These are phyloP conservation scores for Cordyceps tenuipes DNA, from an alignment of 2,329 filamentous ascomycete genomes.

Conservation along the genomic window DNA sequence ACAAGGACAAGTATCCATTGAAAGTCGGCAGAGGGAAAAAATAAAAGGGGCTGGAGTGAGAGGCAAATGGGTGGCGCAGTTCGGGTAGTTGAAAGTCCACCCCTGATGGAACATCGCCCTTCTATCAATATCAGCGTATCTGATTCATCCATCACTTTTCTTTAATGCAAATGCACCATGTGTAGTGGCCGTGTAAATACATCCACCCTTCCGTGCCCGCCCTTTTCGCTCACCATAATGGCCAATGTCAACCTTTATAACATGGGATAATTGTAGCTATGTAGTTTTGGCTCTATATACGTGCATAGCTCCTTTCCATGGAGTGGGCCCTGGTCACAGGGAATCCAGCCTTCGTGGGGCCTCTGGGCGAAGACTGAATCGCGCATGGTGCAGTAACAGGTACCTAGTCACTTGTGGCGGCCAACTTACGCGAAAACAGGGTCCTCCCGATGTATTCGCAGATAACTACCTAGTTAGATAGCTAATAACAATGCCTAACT, in stretches of 20 bases:
- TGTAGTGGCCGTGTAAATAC: no score
- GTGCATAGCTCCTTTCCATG: background rate
- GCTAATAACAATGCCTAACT: no score
- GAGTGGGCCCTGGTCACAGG: background rate
- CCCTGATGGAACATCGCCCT: constrained; percentile 3
- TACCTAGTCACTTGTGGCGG: background rate
- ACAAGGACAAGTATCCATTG: background rate
- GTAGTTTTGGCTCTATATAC: no score
- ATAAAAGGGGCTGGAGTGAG: background rate
- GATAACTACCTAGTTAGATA: no score
- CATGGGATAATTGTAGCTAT: no score
- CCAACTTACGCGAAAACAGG: background rate
- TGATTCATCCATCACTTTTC: background rate
- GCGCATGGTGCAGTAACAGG: background rate
- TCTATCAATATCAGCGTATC: background rate
- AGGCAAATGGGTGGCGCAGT: background rate
- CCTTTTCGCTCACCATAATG: background rate
- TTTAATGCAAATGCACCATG: no score
- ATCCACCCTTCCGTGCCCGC: background rate
- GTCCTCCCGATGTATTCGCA: background rate
- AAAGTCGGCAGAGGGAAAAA: background rate
- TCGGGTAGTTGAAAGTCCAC: background rate
- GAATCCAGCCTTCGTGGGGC: constrained; percentile 5
- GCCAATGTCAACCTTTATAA: background rate
- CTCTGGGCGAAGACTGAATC: background rate